A percentile compares a stretch with the other conserved stretches of the same genome.
Evolutionary conservation across 371 early-diverging fungal genomes (phyloP).

Genomic region (Syncephalastrum contaminatum): DNA sequence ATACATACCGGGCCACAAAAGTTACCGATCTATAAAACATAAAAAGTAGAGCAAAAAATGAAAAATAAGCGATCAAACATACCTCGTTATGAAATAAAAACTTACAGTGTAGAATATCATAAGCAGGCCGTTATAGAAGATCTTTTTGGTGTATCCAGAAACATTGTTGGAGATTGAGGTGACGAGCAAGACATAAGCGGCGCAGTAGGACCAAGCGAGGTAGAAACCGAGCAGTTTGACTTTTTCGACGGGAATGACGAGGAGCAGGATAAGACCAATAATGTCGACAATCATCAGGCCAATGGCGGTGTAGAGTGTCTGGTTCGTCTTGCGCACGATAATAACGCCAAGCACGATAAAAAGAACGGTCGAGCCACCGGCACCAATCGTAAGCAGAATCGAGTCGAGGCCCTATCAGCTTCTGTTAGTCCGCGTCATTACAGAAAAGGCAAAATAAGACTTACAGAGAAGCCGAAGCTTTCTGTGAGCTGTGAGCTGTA

Average conservation of each 20-base stretch:
- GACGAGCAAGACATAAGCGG: slow-evolving; percentile 29
- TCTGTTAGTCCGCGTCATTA: background rate
- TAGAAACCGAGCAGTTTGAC: slow-evolving; percentile 33
- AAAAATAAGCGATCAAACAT: background rate
- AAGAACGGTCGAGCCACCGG: slow-evolving; percentile 28
- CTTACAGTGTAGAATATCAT: slow-evolving; percentile 24
- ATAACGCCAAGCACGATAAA: slow-evolving; percentile 25
- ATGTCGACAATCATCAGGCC: slow-evolving; percentile 27
- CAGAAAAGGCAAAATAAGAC: slow-evolving; percentile 4
- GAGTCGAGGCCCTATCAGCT: slow-evolving; percentile 23
- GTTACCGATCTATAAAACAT: slow-evolving; percentile 6
- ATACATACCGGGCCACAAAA: slow-evolving; percentile 23
- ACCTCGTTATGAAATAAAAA: background rate
- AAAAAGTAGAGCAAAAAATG: background rate
- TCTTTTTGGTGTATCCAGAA: slow-evolving; percentile 26
- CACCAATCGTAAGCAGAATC: slow-evolving; percentile 24
- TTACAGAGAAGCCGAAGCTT: slow-evolving; percentile 37
- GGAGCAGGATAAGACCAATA: slow-evolving; percentile 30
- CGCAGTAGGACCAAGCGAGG: slow-evolving; percentile 23
- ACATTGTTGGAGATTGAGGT: slow-evolving; percentile 24
- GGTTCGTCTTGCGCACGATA: slow-evolving; percentile 17
- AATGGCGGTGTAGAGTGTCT: slow-evolving; percentile 25
- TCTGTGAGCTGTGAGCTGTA: slow-evolving; percentile 31
- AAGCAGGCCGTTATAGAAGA: slow-evolving; percentile 27
- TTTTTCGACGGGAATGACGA: slow-evolving; percentile 25